These are phyloP conservation scores for Fragilariopsis cylindrus DNA, from an alignment of 108 stramenopile genomes.

Conservation along the genomic window DNA sequence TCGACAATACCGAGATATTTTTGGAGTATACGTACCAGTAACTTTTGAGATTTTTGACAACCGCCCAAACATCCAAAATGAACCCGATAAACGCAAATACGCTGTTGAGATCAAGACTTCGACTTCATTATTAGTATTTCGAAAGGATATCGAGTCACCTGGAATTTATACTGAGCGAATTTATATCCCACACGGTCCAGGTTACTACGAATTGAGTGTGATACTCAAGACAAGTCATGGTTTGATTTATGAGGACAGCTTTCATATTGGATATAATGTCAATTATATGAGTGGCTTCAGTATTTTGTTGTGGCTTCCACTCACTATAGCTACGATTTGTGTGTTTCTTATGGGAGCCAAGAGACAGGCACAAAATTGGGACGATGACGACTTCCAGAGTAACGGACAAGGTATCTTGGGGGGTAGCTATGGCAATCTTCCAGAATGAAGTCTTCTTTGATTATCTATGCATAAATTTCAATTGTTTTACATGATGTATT, in stretches of 20 bases:
- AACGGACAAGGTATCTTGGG: conserved; percentile 55
- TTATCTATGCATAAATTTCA: no score
- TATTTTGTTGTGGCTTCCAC: conserved; percentile 68
- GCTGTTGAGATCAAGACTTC: conserved; percentile 70
- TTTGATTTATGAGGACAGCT: conserved; percentile 76
- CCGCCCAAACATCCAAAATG: conserved; percentile 68
- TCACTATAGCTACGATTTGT: conserved; percentile 35
- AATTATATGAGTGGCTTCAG: conserved; percentile 76
- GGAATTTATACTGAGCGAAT: conserved; percentile 76
- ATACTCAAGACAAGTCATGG: conserved; percentile 69
- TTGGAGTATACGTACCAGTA: conserved; percentile 75
- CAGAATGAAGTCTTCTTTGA: neutral
- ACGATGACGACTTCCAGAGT: conserved; percentile 58
- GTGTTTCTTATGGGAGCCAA: conserved; percentile 41
- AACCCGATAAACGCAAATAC: conserved; percentile 59
- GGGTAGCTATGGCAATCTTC: conserved; percentile 14
- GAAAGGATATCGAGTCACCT: conserved; percentile 48
- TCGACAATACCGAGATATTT: conserved; percentile 68
- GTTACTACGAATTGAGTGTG: conserved; percentile 66
- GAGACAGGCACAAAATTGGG: conserved; percentile 57
- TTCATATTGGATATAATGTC: conserved; percentile 82
- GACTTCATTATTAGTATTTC: conserved; percentile 50
- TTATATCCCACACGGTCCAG: conserved; percentile 72
- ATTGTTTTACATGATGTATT: no score
- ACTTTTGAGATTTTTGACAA: conserved; percentile 86